These are phyloP conservation scores for Hemisphaericaspora xylofermentans DNA, from an alignment of 1,139 yeast species.

Conservation along the genomic window DNA sequence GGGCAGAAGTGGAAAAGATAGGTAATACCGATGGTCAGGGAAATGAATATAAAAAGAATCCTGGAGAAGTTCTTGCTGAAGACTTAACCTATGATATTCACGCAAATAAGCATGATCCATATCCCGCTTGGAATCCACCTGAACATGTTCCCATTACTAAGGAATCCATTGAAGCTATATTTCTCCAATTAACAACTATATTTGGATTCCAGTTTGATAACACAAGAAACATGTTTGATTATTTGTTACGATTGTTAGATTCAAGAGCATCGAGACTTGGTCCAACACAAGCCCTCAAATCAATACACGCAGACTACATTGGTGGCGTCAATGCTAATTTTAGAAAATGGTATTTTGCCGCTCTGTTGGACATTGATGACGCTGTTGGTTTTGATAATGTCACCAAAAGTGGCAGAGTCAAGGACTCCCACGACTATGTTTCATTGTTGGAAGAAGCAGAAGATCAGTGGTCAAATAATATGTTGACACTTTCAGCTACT, in stretches of 20 bases:
- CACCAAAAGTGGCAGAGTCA: slow-evolving; percentile 34
- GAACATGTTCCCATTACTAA: slow-evolving; percentile 56
- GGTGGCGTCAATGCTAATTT: slow-evolving; percentile 93
- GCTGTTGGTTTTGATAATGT: slow-evolving; percentile 70
- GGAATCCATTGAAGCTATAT: slow-evolving; percentile 56
- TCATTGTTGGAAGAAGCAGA: slow-evolving; percentile 63
- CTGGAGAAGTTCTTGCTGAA: slow-evolving; percentile 39
- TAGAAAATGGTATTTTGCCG: slow-evolving; percentile 95
- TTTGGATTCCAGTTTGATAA: slow-evolving; percentile 70
- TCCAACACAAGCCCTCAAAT: slow-evolving; percentile 52
- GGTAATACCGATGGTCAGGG: slow-evolving; percentile 23
- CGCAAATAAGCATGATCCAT: slow-evolving; percentile 46
- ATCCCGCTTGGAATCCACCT: slow-evolving; percentile 56
- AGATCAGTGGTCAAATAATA: slow-evolving; percentile 66
- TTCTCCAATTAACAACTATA: slow-evolving; percentile 49
- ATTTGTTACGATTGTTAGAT: slow-evolving; percentile 59
- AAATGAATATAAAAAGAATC: slow-evolving; percentile 20
- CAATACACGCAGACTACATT: slow-evolving; percentile 72
- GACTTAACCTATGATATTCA: slow-evolving; percentile 39
- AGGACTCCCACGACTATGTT: slow-evolving; percentile 40
- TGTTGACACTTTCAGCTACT: slow-evolving; percentile 52
- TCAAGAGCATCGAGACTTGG: slow-evolving; percentile 68
- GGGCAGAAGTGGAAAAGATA: slow-evolving; percentile 40
- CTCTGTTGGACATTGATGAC: slow-evolving; percentile 83
- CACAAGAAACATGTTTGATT: slow-evolving; percentile 64